Base-by-base conservation (phyloP, 2,329 filamentous ascomycete genomes). In the Bipolaris cookei region DNA sequence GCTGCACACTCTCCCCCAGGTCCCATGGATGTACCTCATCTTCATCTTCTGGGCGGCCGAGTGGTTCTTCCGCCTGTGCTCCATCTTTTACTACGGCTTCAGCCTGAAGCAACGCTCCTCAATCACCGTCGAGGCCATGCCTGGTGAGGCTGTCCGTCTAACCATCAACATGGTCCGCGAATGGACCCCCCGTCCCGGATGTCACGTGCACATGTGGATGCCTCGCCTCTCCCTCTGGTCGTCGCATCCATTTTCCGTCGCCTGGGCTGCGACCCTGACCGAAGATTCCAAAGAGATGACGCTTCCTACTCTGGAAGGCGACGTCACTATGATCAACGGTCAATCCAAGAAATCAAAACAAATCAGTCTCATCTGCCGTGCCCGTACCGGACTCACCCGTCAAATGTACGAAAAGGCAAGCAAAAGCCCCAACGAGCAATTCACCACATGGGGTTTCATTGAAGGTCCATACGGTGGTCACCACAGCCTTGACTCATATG, bases 11-110 rank as follows among this genome's bases (percentile, higher is more conserved):
- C 79, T 92, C 7, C 80, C 89, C 3, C 90, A 94, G 71, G 81
- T 90, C 43, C 82, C 87, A 1, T 96, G 90, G 82, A 83, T 97
- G 67, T 81, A 92, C 59, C 85, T 88, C 32, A 84, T 92, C 56
- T 81, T 96, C 63, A 71, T 84, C n/a, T 78, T 97, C 38, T 99
- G 93, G 93, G 83, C 84, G 35, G 77, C 82, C 6, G 94, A 97
- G 69, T 81, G 81, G 58, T 59, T 77, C 28, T 74, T 76, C 63
- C 81, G 86, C 32, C 66, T 83, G 18, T 55, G 74, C 23, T 80
- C 82, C 21, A 79, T 87, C 25, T 25, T 80, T 39, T 83, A 83
- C 69, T 80, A 85, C 73, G 87, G 86, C 66, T 66, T 83, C 58
- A 83, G 81, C 38, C 71, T 80, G 42, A 78, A 77, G 59, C 80